Evolutionary conservation across 176 grass and related monocot genomes (phyloP).

Genomic region (Musa itinerans): DNA sequence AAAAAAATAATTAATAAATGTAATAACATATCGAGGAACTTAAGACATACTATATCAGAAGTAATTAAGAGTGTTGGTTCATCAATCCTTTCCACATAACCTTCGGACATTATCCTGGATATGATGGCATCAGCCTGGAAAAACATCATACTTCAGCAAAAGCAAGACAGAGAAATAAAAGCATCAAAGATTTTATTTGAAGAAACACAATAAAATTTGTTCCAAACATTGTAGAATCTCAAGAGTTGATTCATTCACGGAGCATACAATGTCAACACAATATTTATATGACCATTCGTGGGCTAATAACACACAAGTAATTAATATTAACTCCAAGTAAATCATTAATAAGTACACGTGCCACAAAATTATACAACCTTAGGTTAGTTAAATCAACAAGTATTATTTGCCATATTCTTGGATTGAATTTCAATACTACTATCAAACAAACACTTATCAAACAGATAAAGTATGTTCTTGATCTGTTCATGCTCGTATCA

Average conservation of each 20-base stretch:
- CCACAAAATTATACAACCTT: too few relatives aligned
- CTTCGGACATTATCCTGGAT: constrained; percentile 58
- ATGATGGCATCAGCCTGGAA: constrained; percentile 89
- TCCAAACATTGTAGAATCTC: not conserved
- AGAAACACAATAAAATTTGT: not conserved
- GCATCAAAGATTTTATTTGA: not conserved
- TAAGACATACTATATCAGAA: constrained; percentile 87
- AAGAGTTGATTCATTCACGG: too few relatives aligned
- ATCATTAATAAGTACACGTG: too few relatives aligned
- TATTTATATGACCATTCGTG: not conserved
- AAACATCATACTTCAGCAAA: not conserved
- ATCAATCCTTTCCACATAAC: constrained; percentile 47
- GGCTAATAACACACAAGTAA: not conserved
- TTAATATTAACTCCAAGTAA: too few relatives aligned
- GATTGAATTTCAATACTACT: too few relatives aligned
- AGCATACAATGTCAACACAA: not conserved
- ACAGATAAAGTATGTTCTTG: too few relatives aligned
- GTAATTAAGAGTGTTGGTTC: constrained; percentile 66
- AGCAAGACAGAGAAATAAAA: not conserved
- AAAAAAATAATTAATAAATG: not conserved
- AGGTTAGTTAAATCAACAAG: too few relatives aligned
- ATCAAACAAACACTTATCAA: too few relatives aligned
- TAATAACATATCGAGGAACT: constrained; percentile 3
- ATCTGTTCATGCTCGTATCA: too few relatives aligned
- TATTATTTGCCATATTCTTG: too few relatives aligned